A percentile compares a stretch with the other conserved stretches of the same genome.
phyloP scores from a whole-genome alignment of 2,329 filamentous ascomycete genomes.

The Cytospora schulzeri region DNA sequence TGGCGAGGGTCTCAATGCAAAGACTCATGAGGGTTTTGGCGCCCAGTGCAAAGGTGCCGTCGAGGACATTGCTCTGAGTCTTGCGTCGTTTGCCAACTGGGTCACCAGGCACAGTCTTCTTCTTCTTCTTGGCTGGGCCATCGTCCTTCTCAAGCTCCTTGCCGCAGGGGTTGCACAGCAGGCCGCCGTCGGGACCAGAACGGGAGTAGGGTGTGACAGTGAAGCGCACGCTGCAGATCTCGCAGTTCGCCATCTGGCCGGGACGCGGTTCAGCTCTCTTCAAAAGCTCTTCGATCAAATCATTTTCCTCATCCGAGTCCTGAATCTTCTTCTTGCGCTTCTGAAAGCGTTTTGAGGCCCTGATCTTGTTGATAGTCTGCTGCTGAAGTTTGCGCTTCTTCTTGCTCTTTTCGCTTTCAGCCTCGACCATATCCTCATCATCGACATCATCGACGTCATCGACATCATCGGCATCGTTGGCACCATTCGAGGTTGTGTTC shows the following conservation, averaged over 20 bases:
- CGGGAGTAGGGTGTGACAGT: conserved; percentile 90
- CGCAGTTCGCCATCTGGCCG: conserved; percentile 88
- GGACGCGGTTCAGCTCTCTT: conserved; percentile 59
- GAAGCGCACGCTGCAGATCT: conserved; percentile 82
- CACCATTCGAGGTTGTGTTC: conserved; percentile 19
- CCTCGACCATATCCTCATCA: conserved; percentile 3
- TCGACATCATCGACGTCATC: conserved; percentile 21
- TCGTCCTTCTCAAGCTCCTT: conserved; percentile 71
- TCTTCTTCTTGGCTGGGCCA: conserved; percentile 58
- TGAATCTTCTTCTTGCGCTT: conserved; percentile 48
- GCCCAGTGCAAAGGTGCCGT: conserved; percentile 68
- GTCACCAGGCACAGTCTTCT: conserved; percentile 56
- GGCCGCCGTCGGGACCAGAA: conserved; percentile 76
- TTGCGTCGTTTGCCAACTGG: conserved; percentile 67
- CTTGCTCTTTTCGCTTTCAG: conserved; percentile 30
- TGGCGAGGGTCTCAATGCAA: conserved; percentile 64
- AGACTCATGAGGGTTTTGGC: conserved; percentile 68
- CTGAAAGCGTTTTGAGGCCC: conserved; percentile 60
- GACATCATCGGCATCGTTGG: conserved; percentile 31
- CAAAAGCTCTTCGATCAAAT: conserved; percentile 52
- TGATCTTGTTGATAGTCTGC: conserved; percentile 62
- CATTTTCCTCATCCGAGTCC: conserved; percentile 51
- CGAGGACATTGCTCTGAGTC: conserved; percentile 80
- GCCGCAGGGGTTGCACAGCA: conserved; percentile 83
- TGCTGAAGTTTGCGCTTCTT: conserved; percentile 59